phyloP scores from a whole-genome alignment of 169 alveolate genomes.

The Plasmodium cynomolgi region DNA sequence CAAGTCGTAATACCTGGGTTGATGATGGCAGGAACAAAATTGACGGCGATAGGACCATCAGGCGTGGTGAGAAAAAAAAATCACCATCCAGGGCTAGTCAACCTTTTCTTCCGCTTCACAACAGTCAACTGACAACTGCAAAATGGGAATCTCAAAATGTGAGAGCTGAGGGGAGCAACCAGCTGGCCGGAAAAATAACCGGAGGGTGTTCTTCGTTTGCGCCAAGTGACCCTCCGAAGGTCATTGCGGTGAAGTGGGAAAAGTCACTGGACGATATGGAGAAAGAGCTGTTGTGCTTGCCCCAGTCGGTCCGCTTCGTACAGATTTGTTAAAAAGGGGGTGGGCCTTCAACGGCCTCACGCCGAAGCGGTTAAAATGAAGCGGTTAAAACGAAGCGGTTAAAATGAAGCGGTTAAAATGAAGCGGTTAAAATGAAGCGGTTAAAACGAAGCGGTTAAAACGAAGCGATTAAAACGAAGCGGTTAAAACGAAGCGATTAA shows the following conservation, averaged over 20 bases:
- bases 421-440: neutral
- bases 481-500: neutral
- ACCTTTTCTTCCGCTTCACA: neutral
- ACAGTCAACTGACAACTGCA: neutral
- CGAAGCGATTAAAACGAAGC: neutral
- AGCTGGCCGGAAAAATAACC: neutral
- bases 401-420: neutral
- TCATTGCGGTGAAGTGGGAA: conserved; percentile 10
- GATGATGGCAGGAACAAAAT: neutral
- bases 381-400: neutral
- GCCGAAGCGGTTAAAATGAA: neutral
- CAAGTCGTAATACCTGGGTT: neutral
- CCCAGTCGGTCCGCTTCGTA: neutral
- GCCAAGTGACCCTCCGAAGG: conserved; percentile 22
- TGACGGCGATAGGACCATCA: neutral
- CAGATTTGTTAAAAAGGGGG: neutral
- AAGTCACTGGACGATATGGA: conserved; percentile 18
- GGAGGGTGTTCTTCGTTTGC: neutral
- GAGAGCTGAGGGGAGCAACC: neutral
- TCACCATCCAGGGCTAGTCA: neutral
- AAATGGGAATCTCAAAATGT: neutral
- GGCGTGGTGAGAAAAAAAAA: neutral
- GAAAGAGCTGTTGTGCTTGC: conserved; percentile 39
- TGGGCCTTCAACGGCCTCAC: neutral
- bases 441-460: neutral